These are phyloP conservation scores for Stygiomarasmius scandens DNA, from an alignment of 1,284 basidiomycete species.

Conservation along the genomic window DNA sequence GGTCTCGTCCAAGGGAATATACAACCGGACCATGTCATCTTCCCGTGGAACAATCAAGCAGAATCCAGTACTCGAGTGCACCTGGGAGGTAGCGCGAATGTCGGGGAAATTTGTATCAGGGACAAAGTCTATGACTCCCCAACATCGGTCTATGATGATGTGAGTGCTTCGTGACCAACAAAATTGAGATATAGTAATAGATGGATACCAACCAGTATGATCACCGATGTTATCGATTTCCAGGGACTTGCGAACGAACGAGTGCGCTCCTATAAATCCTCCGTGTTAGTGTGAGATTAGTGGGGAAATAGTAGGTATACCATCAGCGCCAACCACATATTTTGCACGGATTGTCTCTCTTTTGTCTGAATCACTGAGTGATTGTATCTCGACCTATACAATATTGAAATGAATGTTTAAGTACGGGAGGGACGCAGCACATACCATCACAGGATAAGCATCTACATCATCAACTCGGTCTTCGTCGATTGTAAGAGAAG, in stretches of 20 bases:
- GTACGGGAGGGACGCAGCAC: neutral
- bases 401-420: too few relatives aligned
- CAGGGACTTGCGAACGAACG: neutral
- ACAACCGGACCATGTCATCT: constrained; percentile 1
- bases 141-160: neutral
- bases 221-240: neutral
- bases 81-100: neutral
- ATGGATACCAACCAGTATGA: neutral
- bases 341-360: neutral
- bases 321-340: constrained; percentile 6
- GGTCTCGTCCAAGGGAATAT: neutral
- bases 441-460: constrained; percentile 2
- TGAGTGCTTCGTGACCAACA: neutral
- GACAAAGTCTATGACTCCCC: constrained; percentile 1
- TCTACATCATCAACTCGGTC: neutral
- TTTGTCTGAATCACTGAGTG: neutral
- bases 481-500: neutral
- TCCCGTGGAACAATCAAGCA: constrained; percentile 5
- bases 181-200: neutral
- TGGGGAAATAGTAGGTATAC: neutral
- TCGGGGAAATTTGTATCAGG: constrained; percentile 4
- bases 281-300: neutral
- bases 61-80: neutral
- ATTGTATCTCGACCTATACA: neutral
- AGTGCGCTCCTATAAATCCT: neutral